Evolutionary conservation across 345 rosid species (phyloP).

Genomic region (Sisymbrium altissimum): DNA sequence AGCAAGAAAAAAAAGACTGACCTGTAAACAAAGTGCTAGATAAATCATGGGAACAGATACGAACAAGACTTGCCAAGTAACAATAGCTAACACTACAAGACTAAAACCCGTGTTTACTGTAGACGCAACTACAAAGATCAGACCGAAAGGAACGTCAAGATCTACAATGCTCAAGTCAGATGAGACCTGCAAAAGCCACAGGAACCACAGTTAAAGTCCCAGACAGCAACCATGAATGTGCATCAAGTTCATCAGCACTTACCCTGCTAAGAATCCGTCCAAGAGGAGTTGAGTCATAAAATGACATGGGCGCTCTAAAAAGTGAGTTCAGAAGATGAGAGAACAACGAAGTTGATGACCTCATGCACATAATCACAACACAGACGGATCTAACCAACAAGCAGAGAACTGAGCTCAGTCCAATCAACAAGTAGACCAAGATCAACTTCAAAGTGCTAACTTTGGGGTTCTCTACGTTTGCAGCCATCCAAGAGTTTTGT

Average conservation of each 20-base stretch:
- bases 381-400: constrained; percentile 54
- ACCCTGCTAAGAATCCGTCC: constrained; percentile 67
- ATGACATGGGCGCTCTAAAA: constrained; percentile 78
- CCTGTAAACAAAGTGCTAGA: constrained; percentile 78
- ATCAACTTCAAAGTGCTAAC: constrained; percentile 55
- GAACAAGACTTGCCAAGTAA: constrained; percentile 91
- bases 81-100: constrained; percentile 76
- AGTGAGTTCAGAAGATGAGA: constrained; percentile 66
- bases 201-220: neutral
- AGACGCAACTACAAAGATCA: constrained; percentile 62
- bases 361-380: constrained; percentile 50
- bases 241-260: constrained; percentile 35
- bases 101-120: constrained; percentile 55
- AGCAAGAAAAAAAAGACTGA: constrained; percentile 19
- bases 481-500: constrained; percentile 83
- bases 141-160: constrained; percentile 73
- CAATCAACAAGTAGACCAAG: constrained; percentile 58
- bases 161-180: constrained; percentile 89
- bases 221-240: neutral
- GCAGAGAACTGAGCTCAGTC: constrained; percentile 42
- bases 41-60: constrained; percentile 68
- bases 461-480: constrained; percentile 58
- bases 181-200: constrained; percentile 47
- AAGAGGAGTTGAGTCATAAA: constrained; percentile 86
- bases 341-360: constrained; percentile 66